Evolutionary conservation across 805 yeast species (phyloP).

Genomic region (Starmerella apicola): DNA sequence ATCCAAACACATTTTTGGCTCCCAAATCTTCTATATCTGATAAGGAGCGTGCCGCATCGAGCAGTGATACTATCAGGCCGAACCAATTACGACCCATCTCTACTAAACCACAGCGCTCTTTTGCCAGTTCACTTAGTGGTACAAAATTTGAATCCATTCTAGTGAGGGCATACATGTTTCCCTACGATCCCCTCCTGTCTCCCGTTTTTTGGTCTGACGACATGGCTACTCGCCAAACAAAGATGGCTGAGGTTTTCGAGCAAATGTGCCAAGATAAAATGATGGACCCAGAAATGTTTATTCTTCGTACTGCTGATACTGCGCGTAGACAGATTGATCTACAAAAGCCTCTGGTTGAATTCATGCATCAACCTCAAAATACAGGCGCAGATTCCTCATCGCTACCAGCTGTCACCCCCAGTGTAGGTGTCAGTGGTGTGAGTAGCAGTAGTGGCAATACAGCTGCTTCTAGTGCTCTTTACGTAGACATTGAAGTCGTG

Average conservation of each 20-base stretch:
- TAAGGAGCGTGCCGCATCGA: too few relatives aligned
- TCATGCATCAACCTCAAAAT: background rate
- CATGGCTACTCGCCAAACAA: slow-evolving; percentile 15
- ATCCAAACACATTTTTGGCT: too few relatives aligned
- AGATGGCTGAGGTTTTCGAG: slow-evolving; percentile 22
- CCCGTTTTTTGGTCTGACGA: slow-evolving; percentile 22
- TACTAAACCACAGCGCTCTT: background rate
- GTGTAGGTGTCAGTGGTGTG: background rate
- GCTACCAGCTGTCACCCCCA: background rate
- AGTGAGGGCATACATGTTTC: slow-evolving; percentile 24
- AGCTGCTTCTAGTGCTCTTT: background rate
- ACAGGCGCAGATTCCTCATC: background rate
- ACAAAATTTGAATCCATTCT: slow-evolving; percentile 7
- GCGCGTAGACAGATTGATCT: background rate
- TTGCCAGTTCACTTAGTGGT: slow-evolving; percentile 8
- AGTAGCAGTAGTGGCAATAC: background rate
- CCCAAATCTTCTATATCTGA: too few relatives aligned
- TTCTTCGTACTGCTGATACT: slow-evolving; percentile 25
- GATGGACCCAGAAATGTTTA: slow-evolving; percentile 25
- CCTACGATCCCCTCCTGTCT: slow-evolving; percentile 25
- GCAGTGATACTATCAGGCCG: too few relatives aligned
- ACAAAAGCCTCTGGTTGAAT: background rate
- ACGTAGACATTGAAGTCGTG: slow-evolving; percentile 5
- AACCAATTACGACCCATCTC: background rate
- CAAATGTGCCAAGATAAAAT: slow-evolving; percentile 25